Evolutionary conservation across 352 stramenopile species (phyloP).

Genomic region (Bremia lactucae): DNA sequence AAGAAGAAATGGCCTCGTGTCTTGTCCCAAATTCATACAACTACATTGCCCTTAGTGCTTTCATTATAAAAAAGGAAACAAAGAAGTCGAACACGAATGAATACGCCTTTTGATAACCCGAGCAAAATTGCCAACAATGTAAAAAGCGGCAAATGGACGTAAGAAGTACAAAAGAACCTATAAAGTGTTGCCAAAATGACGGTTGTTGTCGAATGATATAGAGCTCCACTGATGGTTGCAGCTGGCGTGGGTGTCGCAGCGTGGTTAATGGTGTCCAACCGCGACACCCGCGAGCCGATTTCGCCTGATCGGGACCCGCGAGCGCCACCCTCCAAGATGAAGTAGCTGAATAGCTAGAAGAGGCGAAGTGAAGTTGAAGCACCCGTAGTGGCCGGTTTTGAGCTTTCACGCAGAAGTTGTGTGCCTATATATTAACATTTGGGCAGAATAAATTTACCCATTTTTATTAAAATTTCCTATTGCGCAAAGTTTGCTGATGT

Average conservation of each 20-base stretch:
- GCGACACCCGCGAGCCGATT: slow-evolving; percentile 4
- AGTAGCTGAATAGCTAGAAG: slow-evolving; percentile 4
- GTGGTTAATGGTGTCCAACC: slow-evolving; percentile 25
- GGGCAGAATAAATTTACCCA: too few species aligned
- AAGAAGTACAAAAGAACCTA: too few species aligned
- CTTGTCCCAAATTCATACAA: slow-evolving; percentile 6
- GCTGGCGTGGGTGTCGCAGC: slow-evolving; percentile 17
- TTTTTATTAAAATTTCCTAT: too few species aligned
- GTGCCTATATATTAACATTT: too few species aligned
- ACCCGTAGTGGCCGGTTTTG: too few species aligned
- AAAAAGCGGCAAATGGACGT: slow-evolving; percentile 26
- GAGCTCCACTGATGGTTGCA: slow-evolving; percentile 13
- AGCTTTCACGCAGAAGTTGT: too few species aligned
- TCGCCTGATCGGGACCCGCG: slow-evolving; percentile 12
- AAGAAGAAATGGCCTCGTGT: neutral
- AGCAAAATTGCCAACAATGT: slow-evolving; percentile 19
- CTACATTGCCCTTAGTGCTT: too few species aligned
- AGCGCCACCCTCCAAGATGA: slow-evolving; percentile 20
- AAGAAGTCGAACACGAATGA: slow-evolving; percentile 4
- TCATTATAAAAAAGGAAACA: slow-evolving; percentile 5
- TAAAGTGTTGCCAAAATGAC: too few species aligned
- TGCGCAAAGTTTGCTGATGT: too few species aligned
- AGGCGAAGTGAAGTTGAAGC: neutral
- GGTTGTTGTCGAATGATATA: too few species aligned
- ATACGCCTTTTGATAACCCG: slow-evolving; percentile 22